Evolutionary conservation across 345 rosid genomes (phyloP).

Genomic region (Geranium brycei): DNA sequence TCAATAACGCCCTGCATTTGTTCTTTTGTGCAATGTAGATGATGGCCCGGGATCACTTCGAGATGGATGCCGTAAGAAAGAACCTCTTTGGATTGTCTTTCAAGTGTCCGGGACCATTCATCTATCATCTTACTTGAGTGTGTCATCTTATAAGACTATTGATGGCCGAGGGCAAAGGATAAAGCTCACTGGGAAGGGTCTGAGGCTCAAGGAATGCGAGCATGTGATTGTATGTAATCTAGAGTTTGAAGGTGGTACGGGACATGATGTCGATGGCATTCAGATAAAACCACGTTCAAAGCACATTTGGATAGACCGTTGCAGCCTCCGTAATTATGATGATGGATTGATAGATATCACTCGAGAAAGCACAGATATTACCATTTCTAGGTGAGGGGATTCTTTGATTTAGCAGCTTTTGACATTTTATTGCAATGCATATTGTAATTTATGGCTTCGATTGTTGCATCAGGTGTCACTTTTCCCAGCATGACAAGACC

Average conservation of each 20-base stretch:
- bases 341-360: slow-evolving; percentile 95
- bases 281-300: slow-evolving; percentile 88
- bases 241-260: slow-evolving; percentile 79
- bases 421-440: neutral
- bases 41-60: slow-evolving; percentile 87
- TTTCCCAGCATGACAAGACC: slow-evolving; percentile 71
- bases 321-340: slow-evolving; percentile 70
- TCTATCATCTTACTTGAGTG: slow-evolving; percentile 44
- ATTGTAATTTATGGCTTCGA: neutral
- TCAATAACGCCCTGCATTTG: neutral
- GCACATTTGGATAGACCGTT: slow-evolving; percentile 84
- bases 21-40: slow-evolving; percentile 27
- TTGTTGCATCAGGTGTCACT: slow-evolving; percentile 52
- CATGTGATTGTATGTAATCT: slow-evolving; percentile 78
- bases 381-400: slow-evolving; percentile 57
- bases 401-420: neutral
- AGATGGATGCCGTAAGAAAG: slow-evolving; percentile 59
- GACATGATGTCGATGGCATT: slow-evolving; percentile 76
- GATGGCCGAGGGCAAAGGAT: slow-evolving; percentile 91
- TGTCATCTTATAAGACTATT: slow-evolving; percentile 80
- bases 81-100: slow-evolving; percentile 87
- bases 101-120: slow-evolving; percentile 69
- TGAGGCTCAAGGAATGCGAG: slow-evolving; percentile 74
- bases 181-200: slow-evolving; percentile 74
- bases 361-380: slow-evolving; percentile 80